These are phyloP conservation scores for Solanum okadae DNA, from an alignment of 257 asterid genomes.

Conservation along the genomic window DNA sequence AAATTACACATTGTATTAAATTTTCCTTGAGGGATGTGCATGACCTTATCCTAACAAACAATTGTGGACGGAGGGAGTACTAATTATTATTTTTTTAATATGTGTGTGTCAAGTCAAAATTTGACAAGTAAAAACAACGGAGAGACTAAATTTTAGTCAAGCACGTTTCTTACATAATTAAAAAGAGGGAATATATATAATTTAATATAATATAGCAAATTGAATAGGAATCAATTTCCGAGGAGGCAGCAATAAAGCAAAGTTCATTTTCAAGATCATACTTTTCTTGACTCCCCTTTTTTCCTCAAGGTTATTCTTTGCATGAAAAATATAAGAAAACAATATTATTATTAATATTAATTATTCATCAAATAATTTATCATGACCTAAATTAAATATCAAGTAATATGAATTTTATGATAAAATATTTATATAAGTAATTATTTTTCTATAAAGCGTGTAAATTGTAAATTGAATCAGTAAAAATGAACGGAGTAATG, in stretches of 20 bases:
- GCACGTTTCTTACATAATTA: constrained; percentile 26
- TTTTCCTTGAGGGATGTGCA: no score
- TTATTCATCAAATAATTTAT: neutral
- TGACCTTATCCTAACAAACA: no score
- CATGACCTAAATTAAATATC: neutral
- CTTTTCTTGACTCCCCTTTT: constrained; percentile 6
- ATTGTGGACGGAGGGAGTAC: no score
- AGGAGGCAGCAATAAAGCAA: neutral
- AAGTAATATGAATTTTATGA: neutral
- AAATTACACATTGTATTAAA: no score
- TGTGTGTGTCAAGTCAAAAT: no score
- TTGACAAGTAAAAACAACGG: no score
- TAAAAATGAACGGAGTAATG: no score
- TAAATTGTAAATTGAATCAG: neutral
- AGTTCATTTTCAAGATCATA: constrained; percentile 25
- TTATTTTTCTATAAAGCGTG: no score
- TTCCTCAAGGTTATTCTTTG: constrained; percentile 19
- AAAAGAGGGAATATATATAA: neutral
- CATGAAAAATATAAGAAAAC: neutral
- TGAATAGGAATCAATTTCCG: neutral
- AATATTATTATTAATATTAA: no score
- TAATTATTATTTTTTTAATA: no score
- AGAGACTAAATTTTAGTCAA: constrained; percentile 8
- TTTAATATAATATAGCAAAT: neutral
- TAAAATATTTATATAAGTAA: neutral